phyloP scores from a whole-genome alignment of 192 early-diverging fungal species.

The Backusella macrospora region DNA sequence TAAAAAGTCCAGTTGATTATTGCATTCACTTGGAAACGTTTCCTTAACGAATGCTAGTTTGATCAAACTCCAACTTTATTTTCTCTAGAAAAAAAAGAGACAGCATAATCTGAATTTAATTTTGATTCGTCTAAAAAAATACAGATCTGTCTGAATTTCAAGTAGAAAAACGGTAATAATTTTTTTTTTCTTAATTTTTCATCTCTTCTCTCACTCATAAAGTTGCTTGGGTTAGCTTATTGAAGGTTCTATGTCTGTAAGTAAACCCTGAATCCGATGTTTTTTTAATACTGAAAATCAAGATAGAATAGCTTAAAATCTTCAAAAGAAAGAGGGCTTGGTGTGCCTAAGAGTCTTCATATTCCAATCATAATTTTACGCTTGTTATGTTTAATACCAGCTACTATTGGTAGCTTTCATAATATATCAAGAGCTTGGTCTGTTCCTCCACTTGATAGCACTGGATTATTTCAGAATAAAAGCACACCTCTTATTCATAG shows the following conservation, averaged over 20 bases:
- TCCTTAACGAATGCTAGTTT: no score
- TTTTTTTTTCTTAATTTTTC: background rate
- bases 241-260: conserved; percentile 10
- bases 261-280: background rate
- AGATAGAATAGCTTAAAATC: conserved; percentile 6
- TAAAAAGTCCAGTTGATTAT: no score
- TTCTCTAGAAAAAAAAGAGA: no score
- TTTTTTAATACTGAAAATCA: background rate
- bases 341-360: conserved; percentile 40
- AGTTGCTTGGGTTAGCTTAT: background rate
- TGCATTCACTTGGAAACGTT: no score
- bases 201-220: conserved; percentile 1
- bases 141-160: no score
- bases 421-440: conserved; percentile 32
- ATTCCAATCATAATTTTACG: conserved; percentile 39
- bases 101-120: no score
- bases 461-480: conserved; percentile 35
- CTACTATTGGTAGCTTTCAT: conserved; percentile 34
- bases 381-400: conserved; percentile 43
- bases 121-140: no score
- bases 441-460: conserved; percentile 29
- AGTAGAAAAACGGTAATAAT: background rate
- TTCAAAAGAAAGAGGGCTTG: conserved; percentile 22
- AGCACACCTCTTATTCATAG: conserved; percentile 46
- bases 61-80: no score